Base-by-base conservation (phyloP, 257 asterid species). In the Mentha longifolia region DNA sequence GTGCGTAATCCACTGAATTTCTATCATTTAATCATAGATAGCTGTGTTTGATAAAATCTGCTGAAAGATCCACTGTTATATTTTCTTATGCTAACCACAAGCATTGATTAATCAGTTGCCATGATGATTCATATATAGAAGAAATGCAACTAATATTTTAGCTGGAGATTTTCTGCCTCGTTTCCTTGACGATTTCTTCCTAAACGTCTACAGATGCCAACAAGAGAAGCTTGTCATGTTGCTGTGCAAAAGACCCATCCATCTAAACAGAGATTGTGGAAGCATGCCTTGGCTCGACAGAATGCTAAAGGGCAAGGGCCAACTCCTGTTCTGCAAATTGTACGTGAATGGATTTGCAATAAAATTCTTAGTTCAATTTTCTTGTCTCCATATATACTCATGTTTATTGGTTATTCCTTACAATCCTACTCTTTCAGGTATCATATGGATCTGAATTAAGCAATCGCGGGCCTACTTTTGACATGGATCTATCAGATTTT, bases 401-500 rank as follows among this genome's bases (percentile, higher is more conserved):
- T 50, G 4, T 22, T 56, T 62, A 58, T 78, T 68, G 30, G 20
- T 42, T 71, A 37, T 30, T 52, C 49, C 30, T 45, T 28, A 11
- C 1, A 28, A 65, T 60, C 31, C 1, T 76, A 14, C 65, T 76
- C 51, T 78, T 62, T 75, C 72, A 95, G 99, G 99, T 95, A 74
- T 95, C 99, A 37, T 95, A 86, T 76, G 98, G 99, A 71, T 90
- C 99, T 71, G 99, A 95, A 70, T 72, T 95, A 71, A 90, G 99
- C 84, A 95, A 95, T 69, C 98, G 99, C 33, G 97, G 99, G 68
- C 99, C 99, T 50, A 95, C 99, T 16, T 95, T 95, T 81, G 99
- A 95, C 77, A 95, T 95, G 99, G 92, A 95, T 76, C 68, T 95
- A 65, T 92, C 95, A 4, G 99, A 95, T 82, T 92, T 95, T 81